Evolutionary conservation across 139 green algal genomes (phyloP).

Genomic region (Penium margaritaceum): DNA sequence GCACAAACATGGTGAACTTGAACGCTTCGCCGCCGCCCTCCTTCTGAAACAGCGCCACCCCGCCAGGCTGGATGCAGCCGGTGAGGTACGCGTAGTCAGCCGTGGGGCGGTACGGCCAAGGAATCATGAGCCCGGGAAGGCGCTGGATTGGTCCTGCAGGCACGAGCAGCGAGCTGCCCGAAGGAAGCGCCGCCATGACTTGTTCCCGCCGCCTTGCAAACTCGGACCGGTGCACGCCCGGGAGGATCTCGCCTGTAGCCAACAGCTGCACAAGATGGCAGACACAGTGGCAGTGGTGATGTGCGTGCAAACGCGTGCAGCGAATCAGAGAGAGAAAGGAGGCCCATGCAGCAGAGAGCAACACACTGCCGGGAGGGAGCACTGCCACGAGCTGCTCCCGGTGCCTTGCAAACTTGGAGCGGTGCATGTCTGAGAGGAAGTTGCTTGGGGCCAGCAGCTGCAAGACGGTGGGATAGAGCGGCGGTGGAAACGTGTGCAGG

Average conservation of each 20-base stretch:
- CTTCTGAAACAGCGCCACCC: conserved; percentile 21
- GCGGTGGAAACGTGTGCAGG: too few relatives aligned
- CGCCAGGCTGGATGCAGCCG: conserved; percentile 60
- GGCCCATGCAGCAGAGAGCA: too few relatives aligned
- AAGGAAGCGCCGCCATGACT: conserved; percentile 55
- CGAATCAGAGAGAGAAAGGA: too few relatives aligned
- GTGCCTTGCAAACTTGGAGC: too few relatives aligned
- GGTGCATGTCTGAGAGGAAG: too few relatives aligned
- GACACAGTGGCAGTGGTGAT: too few relatives aligned
- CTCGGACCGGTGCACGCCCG: conserved; percentile 56
- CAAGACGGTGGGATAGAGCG: too few relatives aligned
- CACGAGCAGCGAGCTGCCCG: conserved; percentile 60
- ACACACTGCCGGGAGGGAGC: too few relatives aligned
- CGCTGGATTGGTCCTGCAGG: conserved; percentile 52
- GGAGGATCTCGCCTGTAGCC: conserved; percentile 54
- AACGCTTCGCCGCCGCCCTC: too few relatives aligned
- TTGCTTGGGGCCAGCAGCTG: too few relatives aligned
- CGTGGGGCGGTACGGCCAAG: conserved; percentile 70
- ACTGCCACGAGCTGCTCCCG: too few relatives aligned
- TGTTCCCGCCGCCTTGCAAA: conserved; percentile 49
- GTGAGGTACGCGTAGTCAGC: conserved; percentile 82
- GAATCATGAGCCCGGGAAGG: conserved; percentile 73
- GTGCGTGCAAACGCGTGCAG: too few relatives aligned
- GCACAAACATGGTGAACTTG: conserved; percentile 29
- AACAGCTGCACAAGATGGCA: conserved; percentile 51